phyloP scores from a whole-genome alignment of 345 rosid genomes.

The Acer saccharum region DNA sequence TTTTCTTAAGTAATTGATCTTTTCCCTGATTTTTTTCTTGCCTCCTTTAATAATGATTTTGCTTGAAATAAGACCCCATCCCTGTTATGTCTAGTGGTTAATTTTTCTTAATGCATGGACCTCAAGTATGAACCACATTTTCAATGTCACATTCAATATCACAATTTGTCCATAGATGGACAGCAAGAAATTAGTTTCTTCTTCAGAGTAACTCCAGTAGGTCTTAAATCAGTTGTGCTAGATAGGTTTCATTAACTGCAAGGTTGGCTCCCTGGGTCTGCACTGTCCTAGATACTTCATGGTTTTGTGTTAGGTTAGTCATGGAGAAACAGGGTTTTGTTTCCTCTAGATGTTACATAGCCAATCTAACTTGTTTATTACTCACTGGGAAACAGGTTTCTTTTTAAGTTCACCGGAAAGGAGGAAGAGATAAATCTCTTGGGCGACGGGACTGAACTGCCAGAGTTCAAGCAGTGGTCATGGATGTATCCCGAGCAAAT shows the following conservation, averaged over 20 bases:
- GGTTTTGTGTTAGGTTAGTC: neutral
- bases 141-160: neutral
- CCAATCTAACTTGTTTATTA: conserved; percentile 5
- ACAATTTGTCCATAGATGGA: neutral
- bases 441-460: conserved; percentile 70
- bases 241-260: neutral
- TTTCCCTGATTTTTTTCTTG: neutral
- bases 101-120: neutral
- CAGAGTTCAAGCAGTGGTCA: conserved; percentile 72
- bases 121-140: neutral
- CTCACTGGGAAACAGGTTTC: conserved; percentile 53
- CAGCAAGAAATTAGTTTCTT: neutral
- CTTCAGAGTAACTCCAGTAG: neutral
- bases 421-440: conserved; percentile 78
- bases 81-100: neutral
- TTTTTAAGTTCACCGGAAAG: conserved; percentile 67
- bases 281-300: neutral
- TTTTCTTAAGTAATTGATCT: neutral
- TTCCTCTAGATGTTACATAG: neutral
- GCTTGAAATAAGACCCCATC: neutral
- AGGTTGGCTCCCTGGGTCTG: neutral
- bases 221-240: neutral
- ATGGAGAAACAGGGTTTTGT: neutral
- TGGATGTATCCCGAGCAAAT: conserved; percentile 73
- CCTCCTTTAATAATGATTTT: neutral